Evolutionary conservation across 805 yeast species (phyloP).

Genomic region (Blastobotrys americana): DNA sequence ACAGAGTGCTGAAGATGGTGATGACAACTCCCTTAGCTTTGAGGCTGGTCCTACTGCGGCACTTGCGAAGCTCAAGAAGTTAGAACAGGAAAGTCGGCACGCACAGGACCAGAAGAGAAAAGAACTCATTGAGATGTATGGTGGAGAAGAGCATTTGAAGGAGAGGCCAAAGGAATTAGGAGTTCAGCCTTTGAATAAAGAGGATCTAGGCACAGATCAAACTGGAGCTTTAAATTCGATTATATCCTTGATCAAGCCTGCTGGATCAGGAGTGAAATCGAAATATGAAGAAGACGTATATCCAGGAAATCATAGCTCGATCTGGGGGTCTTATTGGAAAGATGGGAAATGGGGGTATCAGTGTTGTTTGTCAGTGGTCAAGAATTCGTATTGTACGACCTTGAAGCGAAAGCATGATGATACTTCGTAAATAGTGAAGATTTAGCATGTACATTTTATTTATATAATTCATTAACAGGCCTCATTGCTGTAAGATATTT

Average conservation of each 20-base stretch:
- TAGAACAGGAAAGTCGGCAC: constrained; percentile 25
- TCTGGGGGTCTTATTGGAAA: constrained; percentile 41
- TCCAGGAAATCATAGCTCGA: constrained; percentile 35
- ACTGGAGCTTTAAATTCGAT: not conserved
- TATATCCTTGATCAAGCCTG: not conserved
- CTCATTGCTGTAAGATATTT: too few relatives aligned
- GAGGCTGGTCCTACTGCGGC: constrained; percentile 45
- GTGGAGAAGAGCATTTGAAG: constrained; percentile 23
- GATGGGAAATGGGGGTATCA: constrained; percentile 40
- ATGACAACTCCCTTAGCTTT: constrained; percentile 28
- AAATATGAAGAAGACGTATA: constrained; percentile 34
- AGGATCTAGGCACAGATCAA: not conserved
- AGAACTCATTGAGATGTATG: constrained; percentile 36
- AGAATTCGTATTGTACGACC: constrained; percentile 30
- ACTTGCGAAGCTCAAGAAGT: constrained; percentile 32
- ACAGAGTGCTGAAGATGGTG: constrained; percentile 32
- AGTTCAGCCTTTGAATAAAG: not conserved
- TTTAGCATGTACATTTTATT: too few relatives aligned
- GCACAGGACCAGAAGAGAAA: constrained; percentile 29
- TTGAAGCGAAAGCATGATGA: not conserved
- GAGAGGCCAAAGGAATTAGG: constrained; percentile 15
- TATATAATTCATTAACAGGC: too few relatives aligned
- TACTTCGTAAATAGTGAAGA: too few relatives aligned
- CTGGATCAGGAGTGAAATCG: constrained; percentile 17
- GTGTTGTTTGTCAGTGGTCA: constrained; percentile 35